Evolutionary conservation across 495 filamentous ascomycete species (phyloP).

Genomic region (Astrothelium subdiscretum): DNA sequence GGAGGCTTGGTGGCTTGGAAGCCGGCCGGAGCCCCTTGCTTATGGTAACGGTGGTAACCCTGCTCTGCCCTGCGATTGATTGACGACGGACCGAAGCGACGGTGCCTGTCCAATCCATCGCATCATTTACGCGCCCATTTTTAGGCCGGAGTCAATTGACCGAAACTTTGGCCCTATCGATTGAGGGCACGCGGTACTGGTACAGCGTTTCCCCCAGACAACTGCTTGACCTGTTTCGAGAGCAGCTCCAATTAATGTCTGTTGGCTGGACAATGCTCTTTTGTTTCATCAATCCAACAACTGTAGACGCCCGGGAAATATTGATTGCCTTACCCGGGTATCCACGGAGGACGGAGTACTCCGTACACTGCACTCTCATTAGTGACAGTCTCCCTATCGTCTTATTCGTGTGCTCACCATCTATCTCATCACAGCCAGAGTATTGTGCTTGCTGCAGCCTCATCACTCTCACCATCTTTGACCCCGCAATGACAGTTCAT

Average conservation of each 20-base stretch:
- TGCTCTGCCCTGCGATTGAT: background rate
- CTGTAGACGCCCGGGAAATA: background rate
- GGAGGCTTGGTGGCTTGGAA: background rate
- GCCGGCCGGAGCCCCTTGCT: background rate
- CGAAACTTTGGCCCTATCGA: background rate
- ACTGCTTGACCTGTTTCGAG: background rate
- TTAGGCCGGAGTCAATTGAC: background rate
- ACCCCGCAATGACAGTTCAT: conserved; percentile 3
- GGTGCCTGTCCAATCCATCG: background rate
- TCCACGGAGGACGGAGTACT: background rate
- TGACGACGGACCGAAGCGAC: background rate
- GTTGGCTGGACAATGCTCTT: background rate
- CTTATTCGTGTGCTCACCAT: background rate
- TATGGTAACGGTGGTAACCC: no score
- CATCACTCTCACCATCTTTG: background rate
- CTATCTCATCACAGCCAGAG: background rate
- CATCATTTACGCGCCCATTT: background rate
- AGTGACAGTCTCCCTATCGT: background rate
- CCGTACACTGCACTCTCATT: background rate
- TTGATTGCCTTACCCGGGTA: background rate
- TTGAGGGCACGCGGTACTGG: background rate
- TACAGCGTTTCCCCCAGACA: no score
- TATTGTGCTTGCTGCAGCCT: background rate
- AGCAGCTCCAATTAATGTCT: background rate
- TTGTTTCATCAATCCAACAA: background rate